phyloP scores from a whole-genome alignment of 139 green algal genomes.

The Klebsormidium nitens region DNA sequence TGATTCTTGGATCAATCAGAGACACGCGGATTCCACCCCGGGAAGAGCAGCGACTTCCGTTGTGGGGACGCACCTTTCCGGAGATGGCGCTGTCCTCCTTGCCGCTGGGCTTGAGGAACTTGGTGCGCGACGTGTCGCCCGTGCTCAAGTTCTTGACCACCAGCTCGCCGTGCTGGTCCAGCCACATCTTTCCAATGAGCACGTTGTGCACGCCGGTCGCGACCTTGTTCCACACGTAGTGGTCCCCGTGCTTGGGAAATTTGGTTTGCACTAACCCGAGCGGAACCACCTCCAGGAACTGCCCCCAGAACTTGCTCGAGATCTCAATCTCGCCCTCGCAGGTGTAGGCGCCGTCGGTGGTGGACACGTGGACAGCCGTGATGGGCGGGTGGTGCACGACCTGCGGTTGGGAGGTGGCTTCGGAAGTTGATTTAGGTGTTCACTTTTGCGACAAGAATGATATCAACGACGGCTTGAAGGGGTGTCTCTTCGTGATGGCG shows the following conservation, averaged over 20 bases:
- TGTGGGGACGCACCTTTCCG: no score
- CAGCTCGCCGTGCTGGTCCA: neutral
- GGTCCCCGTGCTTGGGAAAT: neutral
- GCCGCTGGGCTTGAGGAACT: no score
- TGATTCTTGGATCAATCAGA: no score
- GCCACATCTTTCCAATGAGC: neutral
- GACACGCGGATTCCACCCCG: no score
- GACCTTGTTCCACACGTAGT: constrained; percentile 4
- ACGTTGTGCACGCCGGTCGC: neutral
- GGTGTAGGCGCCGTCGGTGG: neutral
- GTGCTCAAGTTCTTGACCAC: neutral
- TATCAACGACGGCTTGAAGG: neutral
- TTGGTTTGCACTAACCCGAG: no score
- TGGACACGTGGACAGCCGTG: neutral
- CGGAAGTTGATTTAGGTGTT: no score
- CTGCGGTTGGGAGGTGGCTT: no score
- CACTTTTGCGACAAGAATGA: neutral
- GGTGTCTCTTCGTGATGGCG: no score
- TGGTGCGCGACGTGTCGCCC: neutral
- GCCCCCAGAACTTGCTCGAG: neutral
- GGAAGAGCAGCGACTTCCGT: no score
- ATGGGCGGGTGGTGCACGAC: neutral
- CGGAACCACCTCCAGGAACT: neutral
- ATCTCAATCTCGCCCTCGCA: neutral
- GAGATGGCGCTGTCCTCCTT: no score